Evolutionary conservation across 208 protist genomes (phyloP).

Genomic region (Leishmania arabica): DNA sequence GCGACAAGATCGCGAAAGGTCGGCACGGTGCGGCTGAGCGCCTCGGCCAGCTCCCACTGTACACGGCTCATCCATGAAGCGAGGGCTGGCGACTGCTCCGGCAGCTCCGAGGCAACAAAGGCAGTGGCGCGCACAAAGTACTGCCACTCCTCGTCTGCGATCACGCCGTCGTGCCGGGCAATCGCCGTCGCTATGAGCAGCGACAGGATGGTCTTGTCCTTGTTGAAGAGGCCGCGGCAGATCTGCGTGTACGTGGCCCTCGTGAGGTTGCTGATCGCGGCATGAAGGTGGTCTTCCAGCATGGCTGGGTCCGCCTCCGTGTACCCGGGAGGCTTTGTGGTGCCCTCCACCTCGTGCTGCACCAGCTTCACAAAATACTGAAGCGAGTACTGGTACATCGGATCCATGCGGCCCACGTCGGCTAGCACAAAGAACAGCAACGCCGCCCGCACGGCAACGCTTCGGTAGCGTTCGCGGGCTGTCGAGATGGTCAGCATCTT

Average conservation of each 20-base stretch:
- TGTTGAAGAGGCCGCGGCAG: slow-evolving; percentile 98
- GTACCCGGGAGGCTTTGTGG: slow-evolving; percentile 53
- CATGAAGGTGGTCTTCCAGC: slow-evolving; percentile 75
- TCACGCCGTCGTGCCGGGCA: slow-evolving; percentile 51
- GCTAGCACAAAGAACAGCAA: slow-evolving; percentile 96
- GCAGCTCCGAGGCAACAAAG: slow-evolving; percentile 80
- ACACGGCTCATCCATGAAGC: slow-evolving; percentile 63
- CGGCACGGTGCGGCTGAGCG: slow-evolving; percentile 79
- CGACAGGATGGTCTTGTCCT: slow-evolving; percentile 96
- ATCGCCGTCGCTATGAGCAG: slow-evolving; percentile 94
- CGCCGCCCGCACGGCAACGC: slow-evolving; percentile 89
- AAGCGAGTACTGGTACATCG: slow-evolving; percentile 99
- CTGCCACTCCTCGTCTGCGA: slow-evolving; percentile 91
- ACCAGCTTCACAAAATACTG: slow-evolving; percentile 98
- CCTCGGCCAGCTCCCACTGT: slow-evolving; percentile 88
- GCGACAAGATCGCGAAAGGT: slow-evolving; percentile 63
- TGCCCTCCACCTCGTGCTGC: slow-evolving; percentile 80
- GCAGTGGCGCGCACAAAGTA: slow-evolving; percentile 92
- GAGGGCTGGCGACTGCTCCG: slow-evolving; percentile 44
- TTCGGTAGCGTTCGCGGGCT: slow-evolving; percentile 88
- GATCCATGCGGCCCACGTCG: slow-evolving; percentile 94
- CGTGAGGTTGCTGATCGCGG: slow-evolving; percentile 89
- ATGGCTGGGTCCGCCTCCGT: slow-evolving; percentile 53
- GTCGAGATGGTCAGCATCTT: slow-evolving; percentile 95
- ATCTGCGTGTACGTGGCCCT: slow-evolving; percentile 95